These are phyloP conservation scores for Bipolaris sorokiniana DNA, from an alignment of 2,329 filamentous ascomycete species.

Conservation along the genomic window DNA sequence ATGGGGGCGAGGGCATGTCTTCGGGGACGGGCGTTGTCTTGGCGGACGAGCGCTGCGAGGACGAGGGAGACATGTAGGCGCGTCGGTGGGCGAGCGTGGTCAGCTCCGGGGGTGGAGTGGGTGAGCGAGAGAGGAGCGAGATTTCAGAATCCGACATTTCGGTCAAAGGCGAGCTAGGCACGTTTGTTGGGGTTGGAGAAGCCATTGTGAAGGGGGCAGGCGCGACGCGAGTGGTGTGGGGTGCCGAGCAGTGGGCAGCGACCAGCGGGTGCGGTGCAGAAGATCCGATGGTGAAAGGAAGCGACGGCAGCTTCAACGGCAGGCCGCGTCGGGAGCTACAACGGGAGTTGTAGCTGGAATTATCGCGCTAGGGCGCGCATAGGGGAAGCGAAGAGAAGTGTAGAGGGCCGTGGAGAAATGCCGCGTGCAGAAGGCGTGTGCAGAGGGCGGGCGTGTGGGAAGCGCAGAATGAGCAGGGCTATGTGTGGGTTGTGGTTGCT, in stretches of 20 bases:
- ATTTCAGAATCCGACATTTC: constrained; percentile 46
- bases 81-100: constrained; percentile 37
- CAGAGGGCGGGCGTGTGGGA: constrained; percentile 10
- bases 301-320: constrained; percentile 16
- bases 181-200: constrained; percentile 21
- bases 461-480: constrained; percentile 7
- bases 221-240: constrained; percentile 8
- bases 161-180: constrained; percentile 50
- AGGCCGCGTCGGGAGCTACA: constrained; percentile 14
- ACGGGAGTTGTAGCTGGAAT: constrained; percentile 1
- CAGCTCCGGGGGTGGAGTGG: constrained; percentile 41
- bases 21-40: constrained; percentile 55
- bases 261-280: constrained; percentile 17
- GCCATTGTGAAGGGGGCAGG: constrained; percentile 38
- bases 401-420: neutral
- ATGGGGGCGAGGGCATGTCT: constrained; percentile 51
- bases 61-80: constrained; percentile 49
- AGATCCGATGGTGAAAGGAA: constrained; percentile 15
- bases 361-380: constrained; percentile 6
- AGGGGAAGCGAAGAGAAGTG: neutral
- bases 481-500: constrained; percentile 25
- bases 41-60: constrained; percentile 55
- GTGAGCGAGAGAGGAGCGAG: constrained; percentile 37
- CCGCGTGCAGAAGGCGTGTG: constrained; percentile 6
- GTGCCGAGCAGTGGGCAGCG: constrained; percentile 21